Evolutionary conservation across 441 rosid genomes (phyloP).

Genomic region (Adansonia madagascariensis): DNA sequence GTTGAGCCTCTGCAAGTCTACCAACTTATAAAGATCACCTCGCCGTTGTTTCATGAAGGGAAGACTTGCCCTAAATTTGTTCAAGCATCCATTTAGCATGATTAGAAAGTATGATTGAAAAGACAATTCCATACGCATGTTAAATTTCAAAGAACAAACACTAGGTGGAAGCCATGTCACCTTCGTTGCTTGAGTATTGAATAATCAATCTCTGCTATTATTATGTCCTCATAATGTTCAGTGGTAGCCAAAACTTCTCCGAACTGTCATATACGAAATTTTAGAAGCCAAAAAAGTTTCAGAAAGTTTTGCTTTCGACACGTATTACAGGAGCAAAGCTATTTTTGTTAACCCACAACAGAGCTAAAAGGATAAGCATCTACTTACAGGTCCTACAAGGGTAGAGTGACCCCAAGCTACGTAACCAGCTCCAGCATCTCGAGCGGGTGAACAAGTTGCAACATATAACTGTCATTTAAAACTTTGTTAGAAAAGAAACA

Average conservation of each 20-base stretch:
- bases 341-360: neutral
- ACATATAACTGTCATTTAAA: conserved; percentile 69
- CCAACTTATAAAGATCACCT: conserved; percentile 91
- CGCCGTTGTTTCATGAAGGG: conserved; percentile 77
- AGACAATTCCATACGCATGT: neutral
- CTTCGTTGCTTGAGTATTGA: conserved; percentile 74
- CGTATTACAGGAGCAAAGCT: neutral
- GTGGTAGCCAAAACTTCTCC: conserved; percentile 91
- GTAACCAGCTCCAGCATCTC: conserved; percentile 75
- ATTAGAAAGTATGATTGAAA: neutral
- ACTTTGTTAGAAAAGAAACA: conserved; percentile 21
- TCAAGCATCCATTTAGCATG: conserved; percentile 10
- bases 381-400: conserved; percentile 86
- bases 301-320: neutral
- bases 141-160: neutral
- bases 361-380: neutral
- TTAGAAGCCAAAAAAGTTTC: neutral
- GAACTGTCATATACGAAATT: conserved; percentile 54
- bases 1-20: conserved; percentile 68
- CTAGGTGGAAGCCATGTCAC: conserved; percentile 36
- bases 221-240: conserved; percentile 78
- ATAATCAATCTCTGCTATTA: conserved; percentile 84
- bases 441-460: conserved; percentile 94
- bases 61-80: conserved; percentile 64
- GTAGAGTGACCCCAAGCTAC: conserved; percentile 99